Percentiles rank a stretch among this genome's conserved stretches.
These are phyloP conservation scores for Rubia yunnanensis DNA, from an alignment of 257 asterid genomes.

Conservation along the genomic window DNA sequence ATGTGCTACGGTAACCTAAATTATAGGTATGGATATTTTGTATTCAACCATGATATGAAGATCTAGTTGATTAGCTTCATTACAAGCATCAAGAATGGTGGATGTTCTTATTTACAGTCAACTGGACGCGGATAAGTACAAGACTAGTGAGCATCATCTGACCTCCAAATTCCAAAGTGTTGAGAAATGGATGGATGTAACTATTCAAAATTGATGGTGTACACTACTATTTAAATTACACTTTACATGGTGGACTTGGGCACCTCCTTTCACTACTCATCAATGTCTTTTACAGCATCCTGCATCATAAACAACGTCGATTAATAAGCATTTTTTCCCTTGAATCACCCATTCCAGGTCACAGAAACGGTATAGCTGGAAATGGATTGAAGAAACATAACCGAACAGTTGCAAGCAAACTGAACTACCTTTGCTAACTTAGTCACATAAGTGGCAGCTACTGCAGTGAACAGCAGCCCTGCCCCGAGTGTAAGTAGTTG, in stretches of 20 bases:
- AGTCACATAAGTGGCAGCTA: conserved; percentile 82
- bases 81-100: not conserved
- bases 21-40: too few species aligned
- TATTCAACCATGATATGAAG: not conserved
- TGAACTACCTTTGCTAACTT: conserved; percentile 75
- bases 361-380: not conserved
- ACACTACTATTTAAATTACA: conserved; percentile 10
- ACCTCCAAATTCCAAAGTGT: not conserved
- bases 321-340: not conserved
- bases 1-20: too few species aligned
- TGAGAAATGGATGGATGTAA: not conserved
- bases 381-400: not conserved
- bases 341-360: not conserved
- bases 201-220: conserved; percentile 11
- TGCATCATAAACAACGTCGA: conserved; percentile 13
- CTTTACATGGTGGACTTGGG: conserved; percentile 1
- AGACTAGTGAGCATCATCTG: not conserved
- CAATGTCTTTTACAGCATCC: conserved; percentile 43
- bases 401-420: not conserved
- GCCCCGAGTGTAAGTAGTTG: conserved; percentile 75
- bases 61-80: not conserved
- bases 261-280: conserved; percentile 4
- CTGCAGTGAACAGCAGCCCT: conserved; percentile 68
- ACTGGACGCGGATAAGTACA: not conserved
- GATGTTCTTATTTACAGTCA: not conserved